A percentile compares a stretch with the other conserved stretches of the same genome.
Conservation (phyloP, 208 protist species). For the Leishmania guyanensis region DNA sequence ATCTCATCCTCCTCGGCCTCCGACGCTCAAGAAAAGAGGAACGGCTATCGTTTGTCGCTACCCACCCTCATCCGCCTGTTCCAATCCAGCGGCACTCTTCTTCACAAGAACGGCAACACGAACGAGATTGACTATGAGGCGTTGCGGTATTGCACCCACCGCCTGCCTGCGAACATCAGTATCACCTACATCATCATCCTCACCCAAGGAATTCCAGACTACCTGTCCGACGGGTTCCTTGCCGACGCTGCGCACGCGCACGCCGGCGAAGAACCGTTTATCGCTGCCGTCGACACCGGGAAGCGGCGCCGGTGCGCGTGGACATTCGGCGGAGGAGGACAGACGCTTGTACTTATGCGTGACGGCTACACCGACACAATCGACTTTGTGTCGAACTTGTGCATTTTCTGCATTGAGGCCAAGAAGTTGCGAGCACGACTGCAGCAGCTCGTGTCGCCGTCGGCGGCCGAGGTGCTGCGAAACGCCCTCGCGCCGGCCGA, state of each 20-base stretch:
- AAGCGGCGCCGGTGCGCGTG: slow-evolving; percentile 70
- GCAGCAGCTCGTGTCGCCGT: slow-evolving; percentile 71
- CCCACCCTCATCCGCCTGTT: slow-evolving; percentile 54
- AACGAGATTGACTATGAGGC: slow-evolving; percentile 69
- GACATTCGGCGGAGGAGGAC: slow-evolving; percentile 58
- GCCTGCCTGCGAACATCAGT: slow-evolving; percentile 70
- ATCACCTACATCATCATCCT: slow-evolving; percentile 70
- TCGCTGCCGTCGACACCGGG: slow-evolving; percentile 50
- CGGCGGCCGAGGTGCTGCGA: slow-evolving; percentile 65
- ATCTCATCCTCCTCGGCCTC: slow-evolving; percentile 54
- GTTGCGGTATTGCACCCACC: slow-evolving; percentile 61
- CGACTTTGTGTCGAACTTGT: slow-evolving; percentile 85
- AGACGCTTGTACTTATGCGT: slow-evolving; percentile 83
- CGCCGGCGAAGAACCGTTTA: slow-evolving; percentile 14
- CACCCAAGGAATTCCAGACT: slow-evolving; percentile 52
- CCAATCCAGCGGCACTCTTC: slow-evolving; percentile 49
- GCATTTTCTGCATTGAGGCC: slow-evolving; percentile 78
- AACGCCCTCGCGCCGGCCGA: slow-evolving; percentile 26
- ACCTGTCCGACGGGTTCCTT: slow-evolving; percentile 58
- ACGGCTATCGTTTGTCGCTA: slow-evolving; percentile 61
- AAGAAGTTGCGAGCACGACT: slow-evolving; percentile 71
- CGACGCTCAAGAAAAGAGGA: slow-evolving; percentile 14
- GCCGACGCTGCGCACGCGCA: slow-evolving; percentile 42
- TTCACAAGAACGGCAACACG: slow-evolving; percentile 59
- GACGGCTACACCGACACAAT: slow-evolving; percentile 87